phyloP scores from a whole-genome alignment of 2,329 filamentous ascomycete genomes.

The Aureobasidium lini region DNA sequence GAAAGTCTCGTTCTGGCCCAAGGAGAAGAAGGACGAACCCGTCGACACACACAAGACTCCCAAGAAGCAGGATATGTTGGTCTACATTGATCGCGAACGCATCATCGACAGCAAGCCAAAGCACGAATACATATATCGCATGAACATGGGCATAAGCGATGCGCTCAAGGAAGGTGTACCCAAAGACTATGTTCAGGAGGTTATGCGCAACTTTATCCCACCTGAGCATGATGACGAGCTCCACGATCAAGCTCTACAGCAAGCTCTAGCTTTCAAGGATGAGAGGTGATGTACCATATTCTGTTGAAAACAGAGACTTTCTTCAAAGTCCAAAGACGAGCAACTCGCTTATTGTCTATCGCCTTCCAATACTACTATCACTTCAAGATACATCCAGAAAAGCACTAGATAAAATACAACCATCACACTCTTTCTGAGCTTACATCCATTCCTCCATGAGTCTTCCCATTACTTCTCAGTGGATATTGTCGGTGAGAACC shows the following conservation, averaged over 20 bases:
- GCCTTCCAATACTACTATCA: neutral
- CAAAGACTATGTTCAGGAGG: constrained; percentile 44
- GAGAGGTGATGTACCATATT: constrained; percentile 8
- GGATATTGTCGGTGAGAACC: too few species aligned
- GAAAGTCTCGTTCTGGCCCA: constrained; percentile 37
- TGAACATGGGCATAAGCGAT: constrained; percentile 58
- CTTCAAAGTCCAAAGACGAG: neutral
- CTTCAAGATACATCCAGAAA: neutral
- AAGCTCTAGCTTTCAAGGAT: constrained; percentile 28
- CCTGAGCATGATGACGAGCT: constrained; percentile 22
- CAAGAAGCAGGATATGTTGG: constrained; percentile 38
- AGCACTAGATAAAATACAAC: neutral
- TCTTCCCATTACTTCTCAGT: too few species aligned
- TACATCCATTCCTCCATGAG: neutral
- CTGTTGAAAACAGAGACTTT: neutral
- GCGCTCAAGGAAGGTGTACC: constrained; percentile 49
- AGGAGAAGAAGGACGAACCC: constrained; percentile 14
- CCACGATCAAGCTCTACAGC: constrained; percentile 28
- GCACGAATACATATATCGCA: constrained; percentile 54
- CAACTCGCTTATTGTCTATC: neutral
- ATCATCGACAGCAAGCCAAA: constrained; percentile 35
- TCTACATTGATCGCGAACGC: constrained; percentile 51
- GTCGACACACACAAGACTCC: constrained; percentile 22
- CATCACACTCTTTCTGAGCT: neutral
- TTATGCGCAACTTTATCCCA: constrained; percentile 48